phyloP scores from a whole-genome alignment of 768 basidiomycete genomes.

The Suillus subaureus region DNA sequence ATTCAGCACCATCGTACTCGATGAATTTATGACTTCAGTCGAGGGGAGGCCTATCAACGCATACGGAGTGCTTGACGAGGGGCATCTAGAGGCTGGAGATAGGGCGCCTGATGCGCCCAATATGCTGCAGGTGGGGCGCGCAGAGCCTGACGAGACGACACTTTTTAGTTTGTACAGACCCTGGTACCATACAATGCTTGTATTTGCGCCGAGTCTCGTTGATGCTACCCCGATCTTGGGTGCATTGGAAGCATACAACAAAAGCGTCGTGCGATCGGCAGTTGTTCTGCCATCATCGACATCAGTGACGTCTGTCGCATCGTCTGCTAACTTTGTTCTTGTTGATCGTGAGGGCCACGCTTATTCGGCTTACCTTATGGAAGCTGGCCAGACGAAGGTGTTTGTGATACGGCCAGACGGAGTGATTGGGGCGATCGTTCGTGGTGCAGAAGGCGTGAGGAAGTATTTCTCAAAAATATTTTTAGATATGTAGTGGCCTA shows the following conservation, averaged over 20 bases:
- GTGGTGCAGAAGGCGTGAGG: slow-evolving; percentile 20
- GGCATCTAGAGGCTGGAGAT: slow-evolving; percentile 14
- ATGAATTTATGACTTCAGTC: neutral
- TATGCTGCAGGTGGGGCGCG: slow-evolving; percentile 17
- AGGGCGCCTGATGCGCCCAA: slow-evolving; percentile 17
- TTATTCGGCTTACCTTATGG: slow-evolving; percentile 36
- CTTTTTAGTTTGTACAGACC: slow-evolving; percentile 33
- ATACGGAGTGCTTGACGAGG: slow-evolving; percentile 16
- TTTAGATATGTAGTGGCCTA: neutral
- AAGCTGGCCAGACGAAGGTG: slow-evolving; percentile 31
- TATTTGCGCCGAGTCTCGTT: slow-evolving; percentile 6
- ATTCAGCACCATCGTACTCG: slow-evolving; percentile 16
- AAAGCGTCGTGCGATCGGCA: neutral
- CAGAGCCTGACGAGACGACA: slow-evolving; percentile 9
- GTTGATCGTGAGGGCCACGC: slow-evolving; percentile 39
- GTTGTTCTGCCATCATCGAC: slow-evolving; percentile 4
- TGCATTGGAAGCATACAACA: neutral
- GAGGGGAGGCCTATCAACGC: slow-evolving; percentile 5
- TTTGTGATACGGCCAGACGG: slow-evolving; percentile 30
- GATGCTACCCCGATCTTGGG: slow-evolving; percentile 11
- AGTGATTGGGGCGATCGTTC: slow-evolving; percentile 31
- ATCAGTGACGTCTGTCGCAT: neutral
- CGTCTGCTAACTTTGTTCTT: slow-evolving; percentile 31
- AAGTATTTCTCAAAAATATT: neutral
- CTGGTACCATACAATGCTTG: slow-evolving; percentile 17